Evolutionary conservation across 2,329 filamentous ascomycete species (phyloP).

Genomic region (Tolypocladium inflatum): DNA sequence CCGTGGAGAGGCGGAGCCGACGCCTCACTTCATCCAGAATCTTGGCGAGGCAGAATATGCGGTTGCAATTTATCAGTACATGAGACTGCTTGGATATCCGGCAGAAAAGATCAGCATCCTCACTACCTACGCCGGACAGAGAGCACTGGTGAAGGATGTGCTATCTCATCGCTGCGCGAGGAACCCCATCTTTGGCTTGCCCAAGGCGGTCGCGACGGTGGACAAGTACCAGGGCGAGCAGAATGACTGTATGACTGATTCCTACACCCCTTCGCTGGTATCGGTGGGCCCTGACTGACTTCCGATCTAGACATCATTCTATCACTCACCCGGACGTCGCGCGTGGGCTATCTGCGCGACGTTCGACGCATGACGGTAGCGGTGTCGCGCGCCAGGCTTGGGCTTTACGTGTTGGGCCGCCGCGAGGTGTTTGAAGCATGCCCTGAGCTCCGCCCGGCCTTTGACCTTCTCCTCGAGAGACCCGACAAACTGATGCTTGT

Average conservation of each 20-base stretch:
- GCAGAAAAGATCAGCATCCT: constrained; percentile 77
- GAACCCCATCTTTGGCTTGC: constrained; percentile 79
- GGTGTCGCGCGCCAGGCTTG: constrained; percentile 81
- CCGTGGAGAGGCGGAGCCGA: constrained; percentile 77
- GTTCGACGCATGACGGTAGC: constrained; percentile 90
- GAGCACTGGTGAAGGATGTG: constrained; percentile 80
- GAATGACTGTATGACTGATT: constrained; percentile 73
- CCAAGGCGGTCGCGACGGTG: constrained; percentile 84
- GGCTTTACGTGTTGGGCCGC: constrained; percentile 85
- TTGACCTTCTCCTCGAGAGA: constrained; percentile 66
- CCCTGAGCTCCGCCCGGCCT: constrained; percentile 79
- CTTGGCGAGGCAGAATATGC: constrained; percentile 95
- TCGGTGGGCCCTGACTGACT: constrained; percentile 16
- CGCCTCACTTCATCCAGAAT: constrained; percentile 93
- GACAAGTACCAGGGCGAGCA: constrained; percentile 99
- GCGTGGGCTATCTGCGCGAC: constrained; percentile 87
- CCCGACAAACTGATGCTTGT: constrained; percentile 74
- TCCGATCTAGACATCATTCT: constrained; percentile 70
- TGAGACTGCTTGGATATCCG: constrained; percentile 90
- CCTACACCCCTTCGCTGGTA: background rate
- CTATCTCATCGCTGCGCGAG: constrained; percentile 72
- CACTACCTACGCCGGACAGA: constrained; percentile 88
- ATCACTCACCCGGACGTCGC: constrained; percentile 79
- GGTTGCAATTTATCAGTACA: constrained; percentile 92
- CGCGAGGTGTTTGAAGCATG: constrained; percentile 81